Evolutionary conservation across 805 yeast species (phyloP).

Genomic region (Candida sphagnicola): DNA sequence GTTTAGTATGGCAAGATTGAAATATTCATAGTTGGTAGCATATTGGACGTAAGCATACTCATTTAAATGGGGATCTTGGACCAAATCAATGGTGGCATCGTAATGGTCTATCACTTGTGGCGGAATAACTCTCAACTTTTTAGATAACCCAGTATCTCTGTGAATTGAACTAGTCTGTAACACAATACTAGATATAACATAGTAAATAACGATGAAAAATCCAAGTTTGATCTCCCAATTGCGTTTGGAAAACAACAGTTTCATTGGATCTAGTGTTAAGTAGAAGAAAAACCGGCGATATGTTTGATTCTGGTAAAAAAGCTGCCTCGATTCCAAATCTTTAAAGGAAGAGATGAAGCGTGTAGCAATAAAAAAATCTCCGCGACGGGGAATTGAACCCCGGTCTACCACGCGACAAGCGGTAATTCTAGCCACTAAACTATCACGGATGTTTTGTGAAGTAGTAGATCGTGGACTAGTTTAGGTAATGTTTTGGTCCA

Average conservation of each 20-base stretch:
- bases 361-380: not conserved
- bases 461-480: no score
- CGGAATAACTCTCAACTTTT: slow-evolving; percentile 19
- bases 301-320: no score
- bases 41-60: slow-evolving; percentile 57
- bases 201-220: slow-evolving; percentile 16
- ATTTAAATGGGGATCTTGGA: slow-evolving; percentile 7
- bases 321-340: no score
- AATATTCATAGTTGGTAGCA: slow-evolving; percentile 49
- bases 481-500: no score
- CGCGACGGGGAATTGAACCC: slow-evolving; percentile 2
- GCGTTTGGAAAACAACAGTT: not conserved
- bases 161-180: slow-evolving; percentile 11
- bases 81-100: slow-evolving; percentile 6
- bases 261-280: not conserved
- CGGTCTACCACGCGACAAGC: slow-evolving; percentile 2
- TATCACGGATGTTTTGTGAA: slow-evolving; percentile 1
- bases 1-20: slow-evolving; percentile 51
- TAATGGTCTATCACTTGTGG: slow-evolving; percentile 16
- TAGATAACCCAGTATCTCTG: slow-evolving; percentile 11
- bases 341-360: no score
- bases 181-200: slow-evolving; percentile 14
- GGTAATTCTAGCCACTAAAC: slow-evolving; percentile 2
- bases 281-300: not conserved
- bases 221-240: slow-evolving; percentile 25